Percentiles rank a stretch among this genome's conserved stretches.
phyloP scores from a whole-genome alignment of 1,139 yeast genomes.

The Saccharomyces hybrid region DNA sequence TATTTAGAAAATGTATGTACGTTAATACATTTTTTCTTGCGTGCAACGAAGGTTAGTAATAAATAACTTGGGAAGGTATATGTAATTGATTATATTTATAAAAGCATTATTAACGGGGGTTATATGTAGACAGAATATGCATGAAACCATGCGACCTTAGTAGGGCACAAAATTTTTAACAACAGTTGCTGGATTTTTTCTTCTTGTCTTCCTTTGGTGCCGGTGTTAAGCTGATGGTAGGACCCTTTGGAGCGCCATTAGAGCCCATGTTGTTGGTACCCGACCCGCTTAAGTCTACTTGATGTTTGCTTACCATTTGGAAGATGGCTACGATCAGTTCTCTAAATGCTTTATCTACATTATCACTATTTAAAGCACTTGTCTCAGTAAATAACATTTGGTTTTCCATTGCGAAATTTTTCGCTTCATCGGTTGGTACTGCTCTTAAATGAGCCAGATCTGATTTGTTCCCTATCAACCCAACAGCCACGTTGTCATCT shows the following conservation, averaged over 20 bases:
- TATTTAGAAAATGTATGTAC: neutral
- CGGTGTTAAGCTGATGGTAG: conserved; percentile 88
- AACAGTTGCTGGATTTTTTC: conserved; percentile 54
- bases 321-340: conserved; percentile 87
- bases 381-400: conserved; percentile 91
- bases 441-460: conserved; percentile 95
- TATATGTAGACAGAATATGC: neutral
- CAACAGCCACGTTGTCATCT: conserved; percentile 92
- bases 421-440: conserved; percentile 96
- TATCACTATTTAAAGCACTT: conserved; percentile 91
- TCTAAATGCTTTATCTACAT: conserved; percentile 91
- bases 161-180: conserved; percentile 34
- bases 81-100: neutral
- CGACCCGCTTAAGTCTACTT: conserved; percentile 64
- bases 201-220: conserved; percentile 76
- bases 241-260: conserved; percentile 48
- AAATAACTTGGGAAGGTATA: neutral
- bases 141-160: neutral
- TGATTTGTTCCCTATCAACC: conserved; percentile 92
- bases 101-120: neutral
- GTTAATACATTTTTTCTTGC: neutral
- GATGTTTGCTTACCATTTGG: conserved; percentile 84
- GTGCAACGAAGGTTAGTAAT: neutral
- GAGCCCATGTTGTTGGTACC: conserved; percentile 33
- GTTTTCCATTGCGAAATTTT: conserved; percentile 90